Base-by-base conservation (phyloP, 257 asterid genomes). In the Solanum etuberosum region DNA sequence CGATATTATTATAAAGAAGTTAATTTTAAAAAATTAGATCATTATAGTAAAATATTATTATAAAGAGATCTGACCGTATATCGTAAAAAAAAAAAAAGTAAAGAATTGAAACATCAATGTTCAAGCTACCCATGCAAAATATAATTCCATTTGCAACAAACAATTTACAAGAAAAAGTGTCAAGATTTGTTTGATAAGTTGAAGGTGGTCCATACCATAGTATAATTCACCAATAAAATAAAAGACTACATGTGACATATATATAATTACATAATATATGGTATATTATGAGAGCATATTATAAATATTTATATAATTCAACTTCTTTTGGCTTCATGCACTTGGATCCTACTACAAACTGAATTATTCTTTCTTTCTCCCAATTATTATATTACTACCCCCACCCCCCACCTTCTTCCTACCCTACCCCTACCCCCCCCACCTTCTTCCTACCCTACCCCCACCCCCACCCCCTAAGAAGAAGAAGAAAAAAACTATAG, bases 271-370 rank as follows among this genome's bases (percentile, higher is more conserved):
- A 32, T 88, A 82, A 48, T 48, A 90, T 88, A 90, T 88, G 88
- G 86, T 71, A 70, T 70, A 78, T 78, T 43, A 78, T 43, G 68
- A 88, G 86, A 73, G 74, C 18, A 77, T 43, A 86, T 57, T 63
- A 51, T 87, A 83, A 27, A 71, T 12, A 68, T 15, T 84, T 67
- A 40, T 73, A 87, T 72, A 87, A 90, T 89, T 86, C 80, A 93
- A 93, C 92, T 90, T 90, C 88, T 93, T 93, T 95, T 94, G 98
- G 94, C 95, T 83, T 74, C 89, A 92, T 88, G 91, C 96, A 81
- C 48, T 93, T 91, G 98, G 95, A 95, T 90, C 87, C 77, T 95
- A 89, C 93, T 88, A 86, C 93, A 88, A 86, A 90, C 70, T 89
- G 93, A 89, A 89, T 94, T 86, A 91, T 93, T 93, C 98, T 85